Evolutionary conservation across 1,284 basidiomycete genomes (phyloP).

Genomic region (Boletus putidus): DNA sequence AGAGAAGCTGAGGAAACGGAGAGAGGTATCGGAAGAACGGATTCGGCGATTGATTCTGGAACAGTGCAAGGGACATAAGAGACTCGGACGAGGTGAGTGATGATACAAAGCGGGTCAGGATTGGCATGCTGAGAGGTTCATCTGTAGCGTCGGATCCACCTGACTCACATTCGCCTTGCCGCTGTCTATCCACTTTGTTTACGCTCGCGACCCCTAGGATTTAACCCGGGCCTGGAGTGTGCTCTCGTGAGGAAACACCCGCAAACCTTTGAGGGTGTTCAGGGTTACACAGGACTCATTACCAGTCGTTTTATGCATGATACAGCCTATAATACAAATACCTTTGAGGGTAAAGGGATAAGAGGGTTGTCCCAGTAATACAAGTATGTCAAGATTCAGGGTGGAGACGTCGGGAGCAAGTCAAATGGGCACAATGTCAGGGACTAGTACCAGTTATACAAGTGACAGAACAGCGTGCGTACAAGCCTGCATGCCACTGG

Average conservation of each 20-base stretch:
- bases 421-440: no score
- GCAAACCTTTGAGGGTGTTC: no score
- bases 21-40: constrained; percentile 21
- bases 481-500: no score
- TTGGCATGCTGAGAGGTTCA: constrained; percentile 3
- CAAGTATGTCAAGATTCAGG: neutral
- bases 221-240: neutral
- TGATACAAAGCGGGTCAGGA: neutral
- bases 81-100: constrained; percentile 17
- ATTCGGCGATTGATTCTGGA: constrained; percentile 20
- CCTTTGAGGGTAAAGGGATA: neutral
- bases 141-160: constrained; percentile 1
- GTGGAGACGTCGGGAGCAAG: no score
- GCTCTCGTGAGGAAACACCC: no score
- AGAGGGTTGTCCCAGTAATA: neutral
- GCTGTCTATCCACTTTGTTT: constrained; percentile 14
- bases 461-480: neutral
- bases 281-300: neutral
- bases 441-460: neutral
- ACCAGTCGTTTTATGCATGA: neutral
- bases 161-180: neutral
- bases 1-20: constrained; percentile 17
- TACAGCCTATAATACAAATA: neutral
- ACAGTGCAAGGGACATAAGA: constrained; percentile 15
- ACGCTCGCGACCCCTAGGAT: neutral